Percentiles rank a stretch among this genome's conserved stretches.
Evolutionary conservation across 1,284 basidiomycete genomes (phyloP).

Genomic region (Trichosporon coremiiforme): DNA sequence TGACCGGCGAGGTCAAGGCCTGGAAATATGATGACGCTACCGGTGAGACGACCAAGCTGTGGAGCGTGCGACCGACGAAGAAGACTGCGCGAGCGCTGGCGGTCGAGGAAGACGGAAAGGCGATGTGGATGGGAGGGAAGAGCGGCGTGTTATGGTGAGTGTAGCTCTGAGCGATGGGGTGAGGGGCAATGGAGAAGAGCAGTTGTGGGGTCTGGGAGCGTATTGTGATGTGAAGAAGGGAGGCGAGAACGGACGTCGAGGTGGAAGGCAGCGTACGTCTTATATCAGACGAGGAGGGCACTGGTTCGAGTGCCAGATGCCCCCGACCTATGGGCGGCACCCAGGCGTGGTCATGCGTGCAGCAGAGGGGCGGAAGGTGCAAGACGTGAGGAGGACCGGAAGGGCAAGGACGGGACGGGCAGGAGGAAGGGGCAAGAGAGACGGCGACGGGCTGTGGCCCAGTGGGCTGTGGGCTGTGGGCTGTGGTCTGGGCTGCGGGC

Average conservation of each 20-base stretch:
- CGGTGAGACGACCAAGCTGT: constrained; percentile 45
- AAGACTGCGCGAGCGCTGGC: constrained; percentile 74
- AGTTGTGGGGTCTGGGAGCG: background rate
- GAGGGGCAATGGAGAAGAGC: background rate
- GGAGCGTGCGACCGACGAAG: constrained; percentile 54
- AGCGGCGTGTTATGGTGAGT: constrained; percentile 75
- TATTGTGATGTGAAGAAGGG: background rate
- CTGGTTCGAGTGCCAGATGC: background rate
- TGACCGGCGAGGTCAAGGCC: constrained; percentile 80
- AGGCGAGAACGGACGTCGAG: background rate
- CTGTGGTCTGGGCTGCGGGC: background rate
- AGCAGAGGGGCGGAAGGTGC: background rate
- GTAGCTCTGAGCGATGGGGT: background rate
- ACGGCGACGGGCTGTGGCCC: background rate
- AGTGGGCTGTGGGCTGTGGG: background rate
- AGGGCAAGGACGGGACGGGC: background rate
- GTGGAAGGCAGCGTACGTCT: background rate
- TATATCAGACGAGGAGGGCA: background rate
- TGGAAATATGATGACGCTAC: constrained; percentile 69
- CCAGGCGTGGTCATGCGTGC: background rate
- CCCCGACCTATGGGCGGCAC: background rate
- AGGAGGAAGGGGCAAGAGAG: constrained; percentile 6
- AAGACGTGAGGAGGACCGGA: background rate
- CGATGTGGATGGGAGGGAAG: constrained; percentile 80
- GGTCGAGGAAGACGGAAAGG: constrained; percentile 66